Evolutionary conservation across 2,329 filamentous ascomycete species (phyloP).

Genomic region (Rhinocladiella similis): DNA sequence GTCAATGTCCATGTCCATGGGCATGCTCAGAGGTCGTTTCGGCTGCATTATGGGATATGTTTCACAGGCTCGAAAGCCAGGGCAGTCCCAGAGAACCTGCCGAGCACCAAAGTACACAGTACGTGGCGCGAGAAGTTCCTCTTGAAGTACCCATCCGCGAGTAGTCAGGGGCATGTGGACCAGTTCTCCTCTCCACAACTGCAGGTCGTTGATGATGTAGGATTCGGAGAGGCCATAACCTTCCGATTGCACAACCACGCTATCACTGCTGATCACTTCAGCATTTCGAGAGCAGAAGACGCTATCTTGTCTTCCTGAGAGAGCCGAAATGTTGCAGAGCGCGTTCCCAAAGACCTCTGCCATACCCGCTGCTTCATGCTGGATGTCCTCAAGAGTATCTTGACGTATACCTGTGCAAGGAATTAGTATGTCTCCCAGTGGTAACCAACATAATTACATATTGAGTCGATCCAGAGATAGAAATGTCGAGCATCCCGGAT

Average conservation of each 20-base stretch:
- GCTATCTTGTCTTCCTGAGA: constrained; percentile 12
- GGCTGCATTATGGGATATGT: constrained; percentile 13
- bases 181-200: constrained; percentile 17
- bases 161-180: constrained; percentile 31
- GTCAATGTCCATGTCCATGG: background rate
- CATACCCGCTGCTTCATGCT: constrained; percentile 15
- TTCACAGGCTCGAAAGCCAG: constrained; percentile 11
- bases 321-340: constrained; percentile 20
- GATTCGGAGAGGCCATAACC: background rate
- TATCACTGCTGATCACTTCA: constrained; percentile 8
- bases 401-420: constrained; percentile 12
- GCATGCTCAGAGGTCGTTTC: background rate
- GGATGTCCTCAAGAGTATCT: constrained; percentile 17
- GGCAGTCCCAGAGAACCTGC: constrained; percentile 44
- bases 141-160: constrained; percentile 45
- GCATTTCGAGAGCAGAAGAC: constrained; percentile 10
- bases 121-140: constrained; percentile 39
- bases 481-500: constrained; percentile 22
- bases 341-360: constrained; percentile 19
- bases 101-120: constrained; percentile 40
- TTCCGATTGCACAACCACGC: background rate
- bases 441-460: constrained; percentile 20
- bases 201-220: constrained; percentile 18
- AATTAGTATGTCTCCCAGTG: background rate
- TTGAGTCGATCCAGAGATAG: constrained; percentile 33